Evolutionary conservation across 2,329 filamentous ascomycete genomes (phyloP).

Genomic region (Spiromastix sp.): DNA sequence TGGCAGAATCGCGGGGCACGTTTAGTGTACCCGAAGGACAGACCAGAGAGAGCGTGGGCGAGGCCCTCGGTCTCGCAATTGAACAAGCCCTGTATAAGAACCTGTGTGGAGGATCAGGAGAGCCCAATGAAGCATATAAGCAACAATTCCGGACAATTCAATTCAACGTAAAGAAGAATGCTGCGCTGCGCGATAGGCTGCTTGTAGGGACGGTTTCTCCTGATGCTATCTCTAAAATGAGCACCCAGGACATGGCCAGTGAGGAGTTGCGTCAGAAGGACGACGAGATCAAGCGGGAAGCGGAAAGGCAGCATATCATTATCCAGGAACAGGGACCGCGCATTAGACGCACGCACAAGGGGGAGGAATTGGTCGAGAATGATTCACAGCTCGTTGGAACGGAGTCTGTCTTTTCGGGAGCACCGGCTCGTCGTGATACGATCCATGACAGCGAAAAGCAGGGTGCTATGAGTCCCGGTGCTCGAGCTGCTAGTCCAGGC

Average conservation of each 20-base stretch:
- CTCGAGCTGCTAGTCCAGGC: slow-evolving; percentile 19
- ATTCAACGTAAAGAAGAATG: slow-evolving; percentile 84
- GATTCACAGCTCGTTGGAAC: slow-evolving; percentile 44
- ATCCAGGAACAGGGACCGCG: slow-evolving; percentile 66
- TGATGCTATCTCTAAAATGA: slow-evolving; percentile 76
- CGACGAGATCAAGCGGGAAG: slow-evolving; percentile 44
- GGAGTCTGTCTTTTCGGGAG: slow-evolving; percentile 39
- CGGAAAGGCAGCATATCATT: slow-evolving; percentile 61
- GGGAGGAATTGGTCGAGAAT: slow-evolving; percentile 78
- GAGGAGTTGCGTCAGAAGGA: slow-evolving; percentile 67
- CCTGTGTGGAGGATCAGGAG: slow-evolving; percentile 39
- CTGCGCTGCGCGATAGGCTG: slow-evolving; percentile 63
- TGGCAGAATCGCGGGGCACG: slow-evolving; percentile 54
- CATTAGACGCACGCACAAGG: slow-evolving; percentile 85
- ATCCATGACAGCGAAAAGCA: slow-evolving; percentile 10
- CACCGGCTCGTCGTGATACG: slow-evolving; percentile 36
- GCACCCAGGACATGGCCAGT: slow-evolving; percentile 79
- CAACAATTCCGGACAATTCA: slow-evolving; percentile 63
- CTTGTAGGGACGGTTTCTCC: slow-evolving; percentile 63
- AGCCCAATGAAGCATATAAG: slow-evolving; percentile 46
- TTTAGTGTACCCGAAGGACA: slow-evolving; percentile 54
- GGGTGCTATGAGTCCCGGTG: slow-evolving; percentile 14
- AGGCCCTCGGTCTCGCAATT: slow-evolving; percentile 64
- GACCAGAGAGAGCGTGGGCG: slow-evolving; percentile 54
- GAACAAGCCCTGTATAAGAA: slow-evolving; percentile 57